Percentiles rank a stretch among this genome's conserved stretches.
These are phyloP conservation scores for Boechera divaricarpa DNA, from an alignment of 345 rosid species.

Conservation along the genomic window DNA sequence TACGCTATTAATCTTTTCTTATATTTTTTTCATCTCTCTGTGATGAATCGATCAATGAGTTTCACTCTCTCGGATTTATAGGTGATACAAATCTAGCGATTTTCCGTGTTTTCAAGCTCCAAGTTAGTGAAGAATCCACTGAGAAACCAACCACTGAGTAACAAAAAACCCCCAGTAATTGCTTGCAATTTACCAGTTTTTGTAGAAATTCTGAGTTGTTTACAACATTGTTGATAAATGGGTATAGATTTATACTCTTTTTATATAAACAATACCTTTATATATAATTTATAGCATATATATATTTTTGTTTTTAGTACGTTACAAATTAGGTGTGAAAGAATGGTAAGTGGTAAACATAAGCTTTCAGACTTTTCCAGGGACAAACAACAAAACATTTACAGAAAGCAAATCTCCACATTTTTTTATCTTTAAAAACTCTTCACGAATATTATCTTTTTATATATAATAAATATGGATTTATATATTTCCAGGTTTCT, in stretches of 20 bases:
- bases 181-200: neutral
- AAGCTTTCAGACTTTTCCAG: constrained; percentile 35
- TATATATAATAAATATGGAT: neutral
- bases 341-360: constrained; percentile 29
- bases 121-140: constrained; percentile 47
- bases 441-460: constrained; percentile 13
- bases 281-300: neutral
- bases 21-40: neutral
- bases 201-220: neutral
- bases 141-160: constrained; percentile 41
- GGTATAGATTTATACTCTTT: neutral
- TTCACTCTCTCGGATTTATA: constrained; percentile 23
- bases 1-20: constrained; percentile 30
- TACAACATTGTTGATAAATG: constrained; percentile 10
- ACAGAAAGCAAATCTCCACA: constrained; percentile 39
- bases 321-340: constrained; percentile 42
- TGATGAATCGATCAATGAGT: neutral
- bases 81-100: constrained; percentile 82
- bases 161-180: neutral
- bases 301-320: neutral
- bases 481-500: constrained; percentile 30
- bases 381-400: constrained; percentile 33
- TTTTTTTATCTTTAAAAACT: neutral
- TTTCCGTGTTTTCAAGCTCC: constrained; percentile 70
- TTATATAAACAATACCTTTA: constrained; percentile 19